Conservation (phyloP, 73 alveolate species). For the Durusdinium trenchii region DNA sequence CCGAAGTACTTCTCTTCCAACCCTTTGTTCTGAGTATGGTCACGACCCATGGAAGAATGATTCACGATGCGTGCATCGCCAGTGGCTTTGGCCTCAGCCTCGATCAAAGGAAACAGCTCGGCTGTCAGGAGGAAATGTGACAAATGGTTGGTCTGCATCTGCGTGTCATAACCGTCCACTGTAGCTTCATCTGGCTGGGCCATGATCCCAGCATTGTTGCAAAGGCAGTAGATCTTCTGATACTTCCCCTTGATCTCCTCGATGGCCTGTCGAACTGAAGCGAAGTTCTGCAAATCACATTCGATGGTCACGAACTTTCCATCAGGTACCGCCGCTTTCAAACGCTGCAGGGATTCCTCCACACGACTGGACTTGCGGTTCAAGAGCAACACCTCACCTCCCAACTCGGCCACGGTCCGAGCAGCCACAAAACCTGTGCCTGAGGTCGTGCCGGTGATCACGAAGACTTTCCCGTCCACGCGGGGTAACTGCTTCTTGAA, state of each 20-base stretch:
- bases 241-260: constrained; percentile 58
- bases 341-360: background rate
- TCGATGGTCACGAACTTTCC: constrained; percentile 44
- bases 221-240: constrained; percentile 61
- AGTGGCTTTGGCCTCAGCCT: constrained; percentile 28
- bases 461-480: constrained; percentile 90
- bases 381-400: constrained; percentile 70
- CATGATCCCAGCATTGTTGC: constrained; percentile 87
- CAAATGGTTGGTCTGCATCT: constrained; percentile 94
- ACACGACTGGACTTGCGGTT: constrained; percentile 43
- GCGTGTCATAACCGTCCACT: constrained; percentile 73
- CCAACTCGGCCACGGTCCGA: constrained; percentile 22
- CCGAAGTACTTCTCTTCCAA: constrained; percentile 84
- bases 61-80: constrained; percentile 64
- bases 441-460: constrained; percentile 84
- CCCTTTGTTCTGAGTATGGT: constrained; percentile 34
- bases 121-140: constrained; percentile 94
- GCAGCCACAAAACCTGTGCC: constrained; percentile 94
- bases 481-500: constrained; percentile 80
- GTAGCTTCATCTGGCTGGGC: constrained; percentile 69
- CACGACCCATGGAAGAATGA: constrained; percentile 44
- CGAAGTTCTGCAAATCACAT: constrained; percentile 35
- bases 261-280: constrained; percentile 40
- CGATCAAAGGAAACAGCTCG: constrained; percentile 58
- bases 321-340: constrained; percentile 20